Evolutionary conservation across 176 grass and related monocot species (phyloP), one percentile per base, ranked within the genome.

Genomic region (Themeda triandra): DNA sequence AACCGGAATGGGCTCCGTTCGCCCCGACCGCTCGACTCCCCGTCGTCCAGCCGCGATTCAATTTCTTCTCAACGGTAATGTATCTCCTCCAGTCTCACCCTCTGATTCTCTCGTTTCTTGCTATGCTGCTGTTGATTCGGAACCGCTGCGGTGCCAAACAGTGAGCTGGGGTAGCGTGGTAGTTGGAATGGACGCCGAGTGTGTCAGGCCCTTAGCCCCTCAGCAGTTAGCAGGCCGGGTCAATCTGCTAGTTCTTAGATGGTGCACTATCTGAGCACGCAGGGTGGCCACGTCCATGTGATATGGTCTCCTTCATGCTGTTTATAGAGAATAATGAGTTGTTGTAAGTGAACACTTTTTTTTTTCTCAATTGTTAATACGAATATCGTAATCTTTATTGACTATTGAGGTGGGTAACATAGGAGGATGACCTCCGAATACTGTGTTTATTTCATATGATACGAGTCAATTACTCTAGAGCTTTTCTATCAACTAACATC

Each of bases 391-490:
- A 77, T 30, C 33, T 66, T 74, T 83, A 72, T 11, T 58, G 18
- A 71, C 69, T 83, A 72, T 11, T 58, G 18, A 71, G 10, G 56
- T 24, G 41, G 33, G 78, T 75, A 46, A 48, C 48, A 78, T 70
- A 45, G 44, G 53, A 79, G 36, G 37, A 63, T 62, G 69, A 80
- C 45, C 67, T 69, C 6, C 1, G 41, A 70, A 69, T 68, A 12
- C 46, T 63, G 74, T 53, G 30, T 83, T 83, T 63, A 19, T 69
- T 86, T 63, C 67, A 83, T 79, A 69, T 62, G 24, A 42, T 71
- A 58, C 46, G 39, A 69, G 40, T 71, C 79, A 79, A 40, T 73
- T 68, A 58, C 73, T 83, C 46, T 76, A 48, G 58, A 83, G 68
- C 15, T 80, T 59, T 64, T 51, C 78, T 70, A 31, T 41, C 21